Base-by-base conservation (phyloP, 2,329 filamentous ascomycete genomes). In the Calcarisporium arbuscula region DNA sequence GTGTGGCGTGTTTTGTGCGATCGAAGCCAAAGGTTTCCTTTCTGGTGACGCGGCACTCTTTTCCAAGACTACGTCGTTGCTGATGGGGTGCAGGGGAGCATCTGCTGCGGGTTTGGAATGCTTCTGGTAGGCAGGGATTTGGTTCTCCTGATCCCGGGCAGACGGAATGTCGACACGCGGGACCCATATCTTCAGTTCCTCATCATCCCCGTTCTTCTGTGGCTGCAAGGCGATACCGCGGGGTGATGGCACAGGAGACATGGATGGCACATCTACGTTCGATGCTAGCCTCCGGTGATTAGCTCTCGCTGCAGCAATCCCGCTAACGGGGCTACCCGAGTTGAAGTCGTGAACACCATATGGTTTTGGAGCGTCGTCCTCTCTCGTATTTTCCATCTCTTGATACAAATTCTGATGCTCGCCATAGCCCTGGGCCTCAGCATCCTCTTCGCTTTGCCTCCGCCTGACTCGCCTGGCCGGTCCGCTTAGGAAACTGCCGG, bases 81-180 rank as follows among this genome's bases (percentile, higher is more conserved):
- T 70, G 41, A 67, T 53, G 15, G 69, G 71, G 32, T 74, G 67
- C 25, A 68, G 60, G 2, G 71, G 64, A 23, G 71, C 67, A 36
- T 73, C 68, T 9, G 65, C 64, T 9, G 72, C 63, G 2, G 74
- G 64, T 49, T 80, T 83, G 26, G 70, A 49, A 60, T 61, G 73
- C 53, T 74, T 82, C 57, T 85, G 82, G 0, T 77, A 82, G 18
- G 81, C 74, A 4, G 80, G 80, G 4, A 76, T 71, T 41, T 92
- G 78, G 53, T 95, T 95, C 57, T 95, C 89, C 54, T 95, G 87
- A 48, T 94, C 86, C 41, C 82, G 72, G 4, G 64, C 62, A 2
- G 80, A 74, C 14, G 81, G 77, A 30, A 85, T 54, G 32, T 74
- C 67, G 8, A 72, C 60, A 14, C 74, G 71, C 22, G 45, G 30